These are phyloP conservation scores for Durotheca rogersii DNA, from an alignment of 495 filamentous ascomycete species.

Conservation along the genomic window DNA sequence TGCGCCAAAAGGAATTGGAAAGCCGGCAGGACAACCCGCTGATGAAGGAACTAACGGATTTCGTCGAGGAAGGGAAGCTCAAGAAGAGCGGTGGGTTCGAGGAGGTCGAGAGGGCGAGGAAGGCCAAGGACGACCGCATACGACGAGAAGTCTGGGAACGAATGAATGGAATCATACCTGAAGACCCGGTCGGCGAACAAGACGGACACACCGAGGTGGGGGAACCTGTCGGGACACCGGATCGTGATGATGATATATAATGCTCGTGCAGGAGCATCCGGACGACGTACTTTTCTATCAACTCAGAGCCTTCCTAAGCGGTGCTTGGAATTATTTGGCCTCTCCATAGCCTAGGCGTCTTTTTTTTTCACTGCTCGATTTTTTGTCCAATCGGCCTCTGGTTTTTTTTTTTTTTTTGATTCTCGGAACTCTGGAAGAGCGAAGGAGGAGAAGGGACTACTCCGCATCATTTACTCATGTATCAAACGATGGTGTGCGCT, in stretches of 20 bases:
- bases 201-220: not conserved
- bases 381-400: not conserved
- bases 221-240: not conserved
- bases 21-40: constrained; percentile 73
- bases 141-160: constrained; percentile 68
- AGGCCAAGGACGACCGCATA: constrained; percentile 83
- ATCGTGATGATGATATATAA: constrained; percentile 21
- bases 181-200: constrained; percentile 14
- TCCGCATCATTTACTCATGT: not conserved
- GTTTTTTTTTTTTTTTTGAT: constrained; percentile 4
- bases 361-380: not conserved
- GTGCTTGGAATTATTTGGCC: constrained; percentile 3
- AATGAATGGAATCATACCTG: constrained; percentile 26
- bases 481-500: constrained; percentile 9
- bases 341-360: constrained; percentile 12
- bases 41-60: constrained; percentile 81
- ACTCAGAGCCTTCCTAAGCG: not conserved
- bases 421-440: constrained; percentile 14
- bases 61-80: constrained; percentile 87
- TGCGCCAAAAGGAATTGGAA: constrained; percentile 84
- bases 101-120: constrained; percentile 83
- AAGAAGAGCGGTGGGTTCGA: constrained; percentile 96
- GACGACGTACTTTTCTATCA: constrained; percentile 2
- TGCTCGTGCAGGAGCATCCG: constrained; percentile 1
- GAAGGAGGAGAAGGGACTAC: not conserved